Percentiles rank a stretch among this genome's conserved stretches.
phyloP scores from a whole-genome alignment of 1,139 yeast genomes.

The Geotrichum histeridarum region DNA sequence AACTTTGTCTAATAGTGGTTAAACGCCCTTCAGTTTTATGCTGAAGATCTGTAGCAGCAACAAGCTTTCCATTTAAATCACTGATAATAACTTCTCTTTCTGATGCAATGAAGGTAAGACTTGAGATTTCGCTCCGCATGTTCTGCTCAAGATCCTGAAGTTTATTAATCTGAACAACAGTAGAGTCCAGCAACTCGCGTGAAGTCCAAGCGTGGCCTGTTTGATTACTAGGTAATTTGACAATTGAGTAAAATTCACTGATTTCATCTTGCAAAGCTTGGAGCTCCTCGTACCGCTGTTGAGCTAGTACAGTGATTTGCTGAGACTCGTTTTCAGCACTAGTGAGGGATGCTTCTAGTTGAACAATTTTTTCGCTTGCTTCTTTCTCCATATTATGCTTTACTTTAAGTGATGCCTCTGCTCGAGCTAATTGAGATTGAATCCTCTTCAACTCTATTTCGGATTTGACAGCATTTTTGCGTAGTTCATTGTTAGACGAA shows the following conservation, averaged over 20 bases:
- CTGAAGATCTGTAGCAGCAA: conserved; percentile 5
- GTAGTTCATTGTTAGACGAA: too few species aligned
- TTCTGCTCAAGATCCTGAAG: conserved; percentile 22
- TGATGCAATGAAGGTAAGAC: conserved; percentile 28
- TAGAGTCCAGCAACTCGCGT: conserved; percentile 12
- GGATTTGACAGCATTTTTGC: too few species aligned
- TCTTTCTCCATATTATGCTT: too few species aligned
- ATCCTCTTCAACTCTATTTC: too few species aligned
- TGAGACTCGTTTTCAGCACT: conserved; percentile 6
- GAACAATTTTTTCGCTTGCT: neutral
- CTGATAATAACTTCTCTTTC: conserved; percentile 25
- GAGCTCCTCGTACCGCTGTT: conserved; percentile 22
- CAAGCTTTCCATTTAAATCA: conserved; percentile 19
- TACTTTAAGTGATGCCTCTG: too few species aligned
- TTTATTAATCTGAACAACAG: conserved; percentile 11
- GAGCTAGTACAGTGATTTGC: conserved; percentile 1
- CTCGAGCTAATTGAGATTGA: too few species aligned
- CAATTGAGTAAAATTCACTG: conserved; percentile 9
- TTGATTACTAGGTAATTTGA: conserved; percentile 6
- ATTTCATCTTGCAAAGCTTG: conserved; percentile 15
- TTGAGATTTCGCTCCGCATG: conserved; percentile 31
- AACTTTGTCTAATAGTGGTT: conserved; percentile 27
- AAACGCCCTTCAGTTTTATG: conserved; percentile 28
- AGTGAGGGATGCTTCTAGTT: neutral
- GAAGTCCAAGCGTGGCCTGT: conserved; percentile 7